phyloP scores from a whole-genome alignment of 2,329 filamentous ascomycete species.

The Scedosporium minutisporum region DNA sequence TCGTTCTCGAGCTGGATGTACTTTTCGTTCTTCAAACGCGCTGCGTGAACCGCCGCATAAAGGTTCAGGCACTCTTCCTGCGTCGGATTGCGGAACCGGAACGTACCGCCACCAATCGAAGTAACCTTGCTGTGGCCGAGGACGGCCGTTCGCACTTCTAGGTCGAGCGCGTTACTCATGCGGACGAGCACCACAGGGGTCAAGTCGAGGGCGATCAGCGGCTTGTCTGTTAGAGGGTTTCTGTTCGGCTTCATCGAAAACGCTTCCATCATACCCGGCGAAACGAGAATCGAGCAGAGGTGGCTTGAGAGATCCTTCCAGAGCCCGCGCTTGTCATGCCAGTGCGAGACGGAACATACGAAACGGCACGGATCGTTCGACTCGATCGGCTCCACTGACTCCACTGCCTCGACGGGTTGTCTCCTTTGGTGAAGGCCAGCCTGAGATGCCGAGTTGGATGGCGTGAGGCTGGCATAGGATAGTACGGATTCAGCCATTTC shows the following conservation, averaged over 20 bases:
- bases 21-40: constrained; percentile 85
- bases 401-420: constrained; percentile 13
- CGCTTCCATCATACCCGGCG: constrained; percentile 49
- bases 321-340: constrained; percentile 47
- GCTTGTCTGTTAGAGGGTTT: constrained; percentile 26
- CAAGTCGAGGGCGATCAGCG: constrained; percentile 65
- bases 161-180: constrained; percentile 83
- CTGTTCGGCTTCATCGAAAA: constrained; percentile 18
- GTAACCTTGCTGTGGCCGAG: constrained; percentile 60
- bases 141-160: constrained; percentile 84
- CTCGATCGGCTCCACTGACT: constrained; percentile 30
- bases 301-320: constrained; percentile 50
- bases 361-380: constrained; percentile 29
- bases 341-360: constrained; percentile 49
- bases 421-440: constrained; percentile 29
- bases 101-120: constrained; percentile 56
- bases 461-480: constrained; percentile 55
- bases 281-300: constrained; percentile 45
- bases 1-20: constrained; percentile 63
- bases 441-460: constrained; percentile 77
- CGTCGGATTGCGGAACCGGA: constrained; percentile 79
- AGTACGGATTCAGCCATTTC: constrained; percentile 28
- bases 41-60: constrained; percentile 78
- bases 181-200: constrained; percentile 86
- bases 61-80: constrained; percentile 70